Evolutionary conservation across 345 rosid species (phyloP), one percentile per base, ranked within the genome.

Genomic region (Tarenaya hassleriana): DNA sequence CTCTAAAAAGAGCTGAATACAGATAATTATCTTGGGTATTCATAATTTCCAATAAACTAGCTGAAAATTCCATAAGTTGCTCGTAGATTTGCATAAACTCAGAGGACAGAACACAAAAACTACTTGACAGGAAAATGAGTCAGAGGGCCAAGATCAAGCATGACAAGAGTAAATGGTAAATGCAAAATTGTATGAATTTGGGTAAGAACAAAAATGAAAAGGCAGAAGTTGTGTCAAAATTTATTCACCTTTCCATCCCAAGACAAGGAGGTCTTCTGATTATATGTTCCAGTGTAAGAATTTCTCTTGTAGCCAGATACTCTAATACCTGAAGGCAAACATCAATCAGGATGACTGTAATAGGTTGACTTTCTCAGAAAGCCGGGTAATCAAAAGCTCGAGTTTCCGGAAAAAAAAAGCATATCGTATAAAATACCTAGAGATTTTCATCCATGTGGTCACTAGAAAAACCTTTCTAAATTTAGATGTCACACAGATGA

Each of bases 191-290:
- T 13, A 37, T 3, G 41, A 13, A 13, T 37, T 37, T 15, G 43
- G 19, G 42, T 60, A 20, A 17, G 62, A 18, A 35, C 17, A 41
- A 39, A 16, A 20, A 58, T 49, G 47, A 42, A 37, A 34, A 33
- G 41, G n/a, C 13, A 37, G 29, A 10, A 20, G 53, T 12, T 46
- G 40, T n/a, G 40, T 46, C 14, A 32, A 40, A 52, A 15, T 39
- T 16, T 39, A 52, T 60, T 16, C 33, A 84, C 97, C 97, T 89
- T 74, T 86, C 95, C 87, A 83, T 85, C 70, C 95, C 95, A 64
- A 72, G 81, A 56, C 82, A 83, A 15, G 95, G 92, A 69, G 98
- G 95, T 37, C 89, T 89, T 56, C 84, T 77, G 69, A 37, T 57
- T 16, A 91, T 87, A 69, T 87, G 96, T 45, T 82, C 89, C 65